Conservation (phyloP, 78 protist species). For the Speleostelium caveatum region DNA sequence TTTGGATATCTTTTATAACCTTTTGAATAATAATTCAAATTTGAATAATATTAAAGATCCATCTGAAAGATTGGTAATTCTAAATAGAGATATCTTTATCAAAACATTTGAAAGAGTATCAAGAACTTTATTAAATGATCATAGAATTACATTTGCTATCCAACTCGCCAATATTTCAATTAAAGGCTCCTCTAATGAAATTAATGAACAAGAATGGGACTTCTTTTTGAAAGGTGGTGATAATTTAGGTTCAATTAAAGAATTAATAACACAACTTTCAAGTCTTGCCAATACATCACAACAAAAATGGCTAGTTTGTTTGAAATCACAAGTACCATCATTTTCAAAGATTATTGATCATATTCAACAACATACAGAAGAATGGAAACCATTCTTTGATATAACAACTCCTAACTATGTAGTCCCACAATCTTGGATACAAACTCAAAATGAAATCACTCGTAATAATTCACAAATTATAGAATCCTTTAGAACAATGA, state of each 20-base stretch:
- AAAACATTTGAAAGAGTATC: slow-evolving; percentile 73
- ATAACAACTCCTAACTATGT: background rate
- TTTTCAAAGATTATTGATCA: slow-evolving; percentile 59
- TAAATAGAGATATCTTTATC: slow-evolving; percentile 74
- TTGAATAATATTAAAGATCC: slow-evolving; percentile 54
- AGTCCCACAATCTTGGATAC: slow-evolving; percentile 38
- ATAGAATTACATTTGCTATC: slow-evolving; percentile 92
- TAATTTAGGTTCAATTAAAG: slow-evolving; percentile 29
- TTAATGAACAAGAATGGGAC: slow-evolving; percentile 61
- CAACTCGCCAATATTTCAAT: slow-evolving; percentile 85
- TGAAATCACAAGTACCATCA: slow-evolving; percentile 25
- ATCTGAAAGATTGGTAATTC: slow-evolving; percentile 80
- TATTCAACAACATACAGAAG: slow-evolving; percentile 35
- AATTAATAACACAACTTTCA: background rate
- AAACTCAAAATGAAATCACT: background rate
- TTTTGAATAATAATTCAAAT: slow-evolving; percentile 69
- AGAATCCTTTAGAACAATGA: slow-evolving; percentile 51
- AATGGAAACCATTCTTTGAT: slow-evolving; percentile 78
- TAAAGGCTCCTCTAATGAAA: slow-evolving; percentile 51
- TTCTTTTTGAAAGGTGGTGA: slow-evolving; percentile 82
- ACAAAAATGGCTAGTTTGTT: slow-evolving; percentile 60
- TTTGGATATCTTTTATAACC: slow-evolving; percentile 87
- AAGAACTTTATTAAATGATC: slow-evolving; percentile 85
- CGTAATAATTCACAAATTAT: background rate
- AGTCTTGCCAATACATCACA: background rate